Conservation (phyloP, 2,329 filamentous ascomycete species). For the Phialemonium atrogriseum region DNA sequence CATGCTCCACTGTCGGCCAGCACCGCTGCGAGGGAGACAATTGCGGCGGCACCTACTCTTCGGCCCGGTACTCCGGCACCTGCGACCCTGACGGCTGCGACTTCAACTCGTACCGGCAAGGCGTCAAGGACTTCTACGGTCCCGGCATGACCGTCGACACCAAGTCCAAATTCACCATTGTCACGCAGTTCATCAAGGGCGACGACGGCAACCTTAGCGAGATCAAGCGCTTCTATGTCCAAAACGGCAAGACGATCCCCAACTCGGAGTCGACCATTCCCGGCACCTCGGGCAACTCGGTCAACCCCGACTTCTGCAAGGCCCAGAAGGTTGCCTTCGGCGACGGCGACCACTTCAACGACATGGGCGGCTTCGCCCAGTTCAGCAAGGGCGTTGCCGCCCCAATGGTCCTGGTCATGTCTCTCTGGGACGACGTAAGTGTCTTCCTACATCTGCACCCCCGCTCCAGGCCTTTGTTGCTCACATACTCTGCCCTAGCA, state of each 20-base stretch:
- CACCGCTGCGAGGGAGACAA: constrained; percentile 39
- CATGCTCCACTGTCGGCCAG: constrained; percentile 44
- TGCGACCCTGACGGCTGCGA: constrained; percentile 66
- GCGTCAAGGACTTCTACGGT: constrained; percentile 56
- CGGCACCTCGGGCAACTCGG: constrained; percentile 32
- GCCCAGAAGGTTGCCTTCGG: constrained; percentile 49
- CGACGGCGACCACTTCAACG: constrained; percentile 43
- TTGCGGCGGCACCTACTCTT: constrained; percentile 45
- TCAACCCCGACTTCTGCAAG: constrained; percentile 51
- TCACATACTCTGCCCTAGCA: no score
- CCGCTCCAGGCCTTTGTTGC: no score
- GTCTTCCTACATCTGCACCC: no score
- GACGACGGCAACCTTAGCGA: constrained; percentile 45
- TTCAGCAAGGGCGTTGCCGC: constrained; percentile 40
- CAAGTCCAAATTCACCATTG: constrained; percentile 51
- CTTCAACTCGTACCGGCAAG: constrained; percentile 57
- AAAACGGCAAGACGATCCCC: constrained; percentile 49
- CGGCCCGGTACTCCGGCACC: constrained; percentile 48
- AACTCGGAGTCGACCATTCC: constrained; percentile 37
- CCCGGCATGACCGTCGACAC: constrained; percentile 50
- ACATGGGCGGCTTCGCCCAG: constrained; percentile 46
- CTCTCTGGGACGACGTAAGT: constrained; percentile 58
- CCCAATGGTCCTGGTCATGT: constrained; percentile 41
- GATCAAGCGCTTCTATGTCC: constrained; percentile 59
- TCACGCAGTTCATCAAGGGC: constrained; percentile 52